Evolutionary conservation across 2,329 filamentous ascomycete species (phyloP).

Genomic region (Fusarium virguliforme): DNA sequence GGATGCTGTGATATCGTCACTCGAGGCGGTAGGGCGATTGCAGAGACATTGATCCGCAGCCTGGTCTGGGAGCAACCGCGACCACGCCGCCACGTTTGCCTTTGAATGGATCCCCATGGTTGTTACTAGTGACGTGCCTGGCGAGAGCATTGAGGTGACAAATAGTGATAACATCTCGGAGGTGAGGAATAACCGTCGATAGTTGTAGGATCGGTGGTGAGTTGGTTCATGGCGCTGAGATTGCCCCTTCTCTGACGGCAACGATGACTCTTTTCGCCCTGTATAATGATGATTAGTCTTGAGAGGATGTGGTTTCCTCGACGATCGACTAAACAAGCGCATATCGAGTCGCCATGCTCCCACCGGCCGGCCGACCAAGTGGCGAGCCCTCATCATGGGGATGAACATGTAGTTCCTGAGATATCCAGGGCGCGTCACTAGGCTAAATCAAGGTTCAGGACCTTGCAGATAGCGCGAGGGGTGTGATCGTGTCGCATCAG

Average conservation of each 20-base stretch:
- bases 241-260: not conserved
- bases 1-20: not conserved
- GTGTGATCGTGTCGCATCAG: conserved; percentile 16
- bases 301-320: not conserved
- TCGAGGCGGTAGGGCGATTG: not conserved
- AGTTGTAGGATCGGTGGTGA: not conserved
- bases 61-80: not conserved
- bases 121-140: not conserved
- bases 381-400: not conserved
- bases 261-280: not conserved
- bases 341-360: not conserved
- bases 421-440: conserved; percentile 12
- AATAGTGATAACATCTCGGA: not conserved
- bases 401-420: conserved; percentile 17
- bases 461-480: conserved; percentile 26
- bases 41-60: not conserved
- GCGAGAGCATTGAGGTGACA: not conserved
- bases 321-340: not conserved
- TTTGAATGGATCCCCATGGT: not conserved
- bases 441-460: conserved; percentile 23
- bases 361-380: not conserved
- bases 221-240: not conserved
- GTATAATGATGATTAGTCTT: not conserved
- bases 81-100: not conserved
- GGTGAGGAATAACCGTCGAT: not conserved